phyloP scores from a whole-genome alignment of 345 rosid species.

The Geranium brycei region DNA sequence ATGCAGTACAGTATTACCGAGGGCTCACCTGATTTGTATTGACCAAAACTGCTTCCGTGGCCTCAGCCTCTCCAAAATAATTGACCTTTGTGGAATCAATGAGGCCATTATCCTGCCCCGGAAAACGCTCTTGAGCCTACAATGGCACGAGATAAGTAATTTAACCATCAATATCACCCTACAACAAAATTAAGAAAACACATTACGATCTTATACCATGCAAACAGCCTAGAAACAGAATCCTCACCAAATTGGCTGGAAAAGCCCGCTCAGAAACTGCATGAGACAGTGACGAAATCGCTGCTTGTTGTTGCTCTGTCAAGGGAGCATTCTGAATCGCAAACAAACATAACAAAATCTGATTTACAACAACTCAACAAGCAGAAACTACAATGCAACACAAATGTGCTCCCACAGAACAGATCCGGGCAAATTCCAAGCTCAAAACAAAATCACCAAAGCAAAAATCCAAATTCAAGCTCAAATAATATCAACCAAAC shows the following conservation, averaged over 20 bases:
- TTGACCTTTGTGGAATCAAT: slow-evolving; percentile 35
- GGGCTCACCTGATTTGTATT: slow-evolving; percentile 60
- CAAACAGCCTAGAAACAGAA: not conserved
- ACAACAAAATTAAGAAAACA: too few species aligned
- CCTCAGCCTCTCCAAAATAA: slow-evolving; percentile 40
- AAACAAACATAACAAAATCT: not conserved
- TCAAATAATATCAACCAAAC: not conserved
- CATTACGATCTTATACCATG: too few species aligned
- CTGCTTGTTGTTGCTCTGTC: slow-evolving; percentile 74
- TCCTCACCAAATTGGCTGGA: slow-evolving; percentile 55
- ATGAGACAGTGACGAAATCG: slow-evolving; percentile 45
- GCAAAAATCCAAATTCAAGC: not conserved
- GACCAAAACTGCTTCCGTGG: slow-evolving; percentile 61
- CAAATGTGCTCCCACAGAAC: not conserved
- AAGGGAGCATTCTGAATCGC: slow-evolving; percentile 56
- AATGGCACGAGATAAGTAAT: not conserved
- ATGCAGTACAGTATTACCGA: too few species aligned
- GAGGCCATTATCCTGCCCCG: slow-evolving; percentile 47
- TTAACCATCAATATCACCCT: too few species aligned
- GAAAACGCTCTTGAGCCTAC: slow-evolving; percentile 51
- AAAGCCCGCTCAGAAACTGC: slow-evolving; percentile 77
- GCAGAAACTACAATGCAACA: not conserved
- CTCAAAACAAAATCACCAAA: too few species aligned
- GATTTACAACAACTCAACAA: not conserved
- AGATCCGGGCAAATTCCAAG: not conserved